These are phyloP conservation scores for Monosporozyma aerobia DNA, from an alignment of 805 yeast genomes.

Conservation along the genomic window DNA sequence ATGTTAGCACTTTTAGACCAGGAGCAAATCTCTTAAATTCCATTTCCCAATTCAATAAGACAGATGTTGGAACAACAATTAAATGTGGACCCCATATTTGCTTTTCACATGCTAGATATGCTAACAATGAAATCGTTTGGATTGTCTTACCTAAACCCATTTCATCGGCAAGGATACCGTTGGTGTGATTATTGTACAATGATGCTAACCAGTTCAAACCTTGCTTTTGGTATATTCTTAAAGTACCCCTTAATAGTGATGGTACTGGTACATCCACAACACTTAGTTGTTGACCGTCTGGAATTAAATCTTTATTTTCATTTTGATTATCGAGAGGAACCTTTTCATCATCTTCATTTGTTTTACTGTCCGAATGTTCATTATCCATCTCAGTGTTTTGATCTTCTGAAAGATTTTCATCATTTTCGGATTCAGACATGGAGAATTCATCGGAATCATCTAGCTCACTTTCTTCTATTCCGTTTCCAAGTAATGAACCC, in stretches of 20 bases:
- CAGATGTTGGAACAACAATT: slow-evolving; percentile 95
- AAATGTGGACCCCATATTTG: slow-evolving; percentile 97
- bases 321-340: slow-evolving; percentile 12
- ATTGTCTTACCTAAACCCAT: slow-evolving; percentile 98
- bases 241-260: slow-evolving; percentile 62
- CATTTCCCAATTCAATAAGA: slow-evolving; percentile 98
- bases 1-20: slow-evolving; percentile 89
- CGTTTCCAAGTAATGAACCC: neutral
- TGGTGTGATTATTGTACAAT: slow-evolving; percentile 80
- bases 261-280: slow-evolving; percentile 76
- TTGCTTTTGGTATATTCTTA: slow-evolving; percentile 88
- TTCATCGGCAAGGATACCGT: slow-evolving; percentile 96
- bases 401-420: neutral
- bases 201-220: slow-evolving; percentile 97
- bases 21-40: slow-evolving; percentile 98
- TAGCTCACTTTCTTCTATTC: neutral
- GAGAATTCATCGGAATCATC: slow-evolving; percentile 1
- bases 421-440: neutral
- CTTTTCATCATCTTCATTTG: slow-evolving; percentile 28
- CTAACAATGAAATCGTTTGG: slow-evolving; percentile 80
- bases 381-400: slow-evolving; percentile 9
- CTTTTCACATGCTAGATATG: slow-evolving; percentile 88
- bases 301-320: neutral
- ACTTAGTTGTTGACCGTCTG: slow-evolving; percentile 23
- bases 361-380: slow-evolving; percentile 13